phyloP scores from a whole-genome alignment of 352 stramenopile genomes.

The Globisporangium radiosum region DNA sequence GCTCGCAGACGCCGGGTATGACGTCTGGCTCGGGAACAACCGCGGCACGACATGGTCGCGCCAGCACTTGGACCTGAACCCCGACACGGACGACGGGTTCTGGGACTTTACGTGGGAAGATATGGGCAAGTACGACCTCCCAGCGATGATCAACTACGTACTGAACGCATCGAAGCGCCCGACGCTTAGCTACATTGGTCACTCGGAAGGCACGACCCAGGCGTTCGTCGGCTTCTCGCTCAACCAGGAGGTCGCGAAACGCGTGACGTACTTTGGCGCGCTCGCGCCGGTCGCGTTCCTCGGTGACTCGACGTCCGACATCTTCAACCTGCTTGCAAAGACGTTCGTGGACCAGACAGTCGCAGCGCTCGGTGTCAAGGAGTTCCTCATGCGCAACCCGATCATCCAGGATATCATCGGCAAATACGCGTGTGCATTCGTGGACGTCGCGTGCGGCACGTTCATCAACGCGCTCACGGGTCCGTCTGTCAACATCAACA shows the following conservation, averaged over 20 bases:
- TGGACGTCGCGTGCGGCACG: conserved; percentile 29
- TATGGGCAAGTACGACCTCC: too few species aligned
- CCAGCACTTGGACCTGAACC: too few species aligned
- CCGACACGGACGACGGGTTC: conserved; percentile 31
- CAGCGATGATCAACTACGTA: too few species aligned
- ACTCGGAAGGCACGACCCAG: conserved; percentile 39
- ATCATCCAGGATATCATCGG: conserved; percentile 29
- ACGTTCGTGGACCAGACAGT: conserved; percentile 40
- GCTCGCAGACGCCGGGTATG: too few species aligned
- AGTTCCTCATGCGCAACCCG: conserved; percentile 14
- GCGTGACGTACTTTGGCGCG: conserved; percentile 45
- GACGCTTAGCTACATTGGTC: conserved; percentile 47
- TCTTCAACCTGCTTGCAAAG: conserved; percentile 29
- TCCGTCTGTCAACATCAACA: conserved; percentile 39
- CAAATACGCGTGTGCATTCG: conserved; percentile 31
- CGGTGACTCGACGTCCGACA: conserved; percentile 18
- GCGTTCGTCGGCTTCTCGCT: too few species aligned
- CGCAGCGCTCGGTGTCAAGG: conserved; percentile 26
- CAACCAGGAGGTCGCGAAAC: conserved; percentile 46
- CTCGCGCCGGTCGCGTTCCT: conserved; percentile 41
- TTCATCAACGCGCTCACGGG: conserved; percentile 37
- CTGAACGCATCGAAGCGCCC: too few species aligned
- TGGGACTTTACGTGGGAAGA: conserved; percentile 6
- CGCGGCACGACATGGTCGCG: conserved; percentile 47
- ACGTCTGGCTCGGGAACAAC: conserved; percentile 42